These are phyloP conservation scores for Exserohilum turcica DNA, from an alignment of 2,329 filamentous ascomycete species.

Conservation along the genomic window DNA sequence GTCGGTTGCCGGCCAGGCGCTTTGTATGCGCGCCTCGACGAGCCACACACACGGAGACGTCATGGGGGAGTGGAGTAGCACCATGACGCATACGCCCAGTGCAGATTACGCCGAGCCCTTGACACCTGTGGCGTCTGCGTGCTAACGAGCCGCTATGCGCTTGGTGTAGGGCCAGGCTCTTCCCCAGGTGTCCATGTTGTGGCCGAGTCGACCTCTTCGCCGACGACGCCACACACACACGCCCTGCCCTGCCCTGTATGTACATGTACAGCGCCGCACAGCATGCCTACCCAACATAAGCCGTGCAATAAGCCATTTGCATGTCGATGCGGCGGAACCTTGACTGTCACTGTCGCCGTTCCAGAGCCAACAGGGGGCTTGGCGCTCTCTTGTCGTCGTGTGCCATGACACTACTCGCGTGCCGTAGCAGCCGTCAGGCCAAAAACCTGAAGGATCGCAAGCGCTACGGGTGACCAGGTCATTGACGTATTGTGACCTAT, in stretches of 20 bases:
- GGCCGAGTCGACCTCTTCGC: neutral
- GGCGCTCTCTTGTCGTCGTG: neutral
- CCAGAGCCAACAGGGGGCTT: constrained; percentile 3
- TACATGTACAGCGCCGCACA: no score
- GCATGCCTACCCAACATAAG: no score
- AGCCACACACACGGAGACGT: constrained; percentile 21
- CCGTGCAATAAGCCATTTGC: no score
- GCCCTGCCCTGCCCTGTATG: no score
- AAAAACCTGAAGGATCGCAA: constrained; percentile 36
- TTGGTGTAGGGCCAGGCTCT: constrained; percentile 8
- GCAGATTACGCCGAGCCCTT: constrained; percentile 11
- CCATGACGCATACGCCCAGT: constrained; percentile 20
- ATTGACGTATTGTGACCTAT: constrained; percentile 42
- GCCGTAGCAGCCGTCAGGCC: constrained; percentile 27
- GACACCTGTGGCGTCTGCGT: constrained; percentile 25
- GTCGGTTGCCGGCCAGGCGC: constrained; percentile 22
- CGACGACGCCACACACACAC: no score
- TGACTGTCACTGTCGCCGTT: no score
- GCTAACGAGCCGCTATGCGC: constrained; percentile 11
- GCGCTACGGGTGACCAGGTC: constrained; percentile 38
- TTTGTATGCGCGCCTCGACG: constrained; percentile 28
- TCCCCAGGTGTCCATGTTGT: neutral
- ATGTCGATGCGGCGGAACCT: no score
- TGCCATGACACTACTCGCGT: constrained; percentile 19
- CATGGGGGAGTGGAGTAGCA: constrained; percentile 15